A percentile compares a stretch with the other conserved stretches of the same genome.
These are phyloP conservation scores for Daedaleopsis nitida DNA, from an alignment of 768 basidiomycete genomes.

Conservation along the genomic window DNA sequence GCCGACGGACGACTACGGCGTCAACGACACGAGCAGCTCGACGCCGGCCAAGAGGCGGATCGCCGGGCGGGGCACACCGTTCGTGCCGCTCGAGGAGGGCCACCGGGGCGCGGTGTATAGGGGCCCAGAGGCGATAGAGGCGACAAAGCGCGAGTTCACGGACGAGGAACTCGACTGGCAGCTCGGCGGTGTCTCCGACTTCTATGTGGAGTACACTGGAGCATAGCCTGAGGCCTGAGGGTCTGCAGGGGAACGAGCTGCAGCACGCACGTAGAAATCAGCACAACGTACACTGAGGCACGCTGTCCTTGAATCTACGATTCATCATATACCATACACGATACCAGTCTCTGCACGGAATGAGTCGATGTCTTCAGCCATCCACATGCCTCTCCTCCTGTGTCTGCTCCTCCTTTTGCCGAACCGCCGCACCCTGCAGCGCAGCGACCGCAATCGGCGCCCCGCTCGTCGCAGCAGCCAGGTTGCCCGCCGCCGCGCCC, in stretches of 20 bases:
- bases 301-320: no score
- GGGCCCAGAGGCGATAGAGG: background rate
- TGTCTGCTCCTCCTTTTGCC: constrained; percentile 17
- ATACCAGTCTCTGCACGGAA: no score
- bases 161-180: background rate
- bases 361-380: no score
- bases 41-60: background rate
- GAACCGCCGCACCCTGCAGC: constrained; percentile 23
- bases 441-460: constrained; percentile 19
- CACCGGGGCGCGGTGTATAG: background rate
- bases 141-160: background rate
- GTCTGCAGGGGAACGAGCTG: no score
- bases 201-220: background rate
- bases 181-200: background rate
- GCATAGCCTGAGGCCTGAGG: background rate
- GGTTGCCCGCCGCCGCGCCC: constrained; percentile 18
- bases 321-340: no score
- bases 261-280: no score
- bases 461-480: constrained; percentile 20
- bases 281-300: no score
- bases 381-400: background rate
- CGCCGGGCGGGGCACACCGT: no score
- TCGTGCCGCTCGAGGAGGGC: background rate
- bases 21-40: background rate
- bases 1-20: background rate